Conservation (phyloP, 768 basidiomycete species). For the Phaffia tasmanica region DNA sequence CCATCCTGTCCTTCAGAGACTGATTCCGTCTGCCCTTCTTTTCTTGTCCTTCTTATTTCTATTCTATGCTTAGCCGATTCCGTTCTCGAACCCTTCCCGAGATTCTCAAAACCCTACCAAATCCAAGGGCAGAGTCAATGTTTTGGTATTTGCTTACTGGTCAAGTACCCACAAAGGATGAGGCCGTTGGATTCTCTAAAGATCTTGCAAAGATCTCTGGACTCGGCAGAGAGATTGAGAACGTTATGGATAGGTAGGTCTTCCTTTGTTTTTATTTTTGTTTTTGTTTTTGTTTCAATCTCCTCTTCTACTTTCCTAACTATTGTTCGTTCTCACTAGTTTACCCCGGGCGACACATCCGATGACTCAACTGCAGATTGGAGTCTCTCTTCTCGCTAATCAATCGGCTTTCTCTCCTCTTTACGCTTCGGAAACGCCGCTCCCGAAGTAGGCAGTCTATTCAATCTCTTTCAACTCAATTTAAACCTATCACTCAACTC, state of each 20-base stretch:
- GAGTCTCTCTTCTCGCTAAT: constrained; percentile 2
- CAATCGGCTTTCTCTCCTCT: constrained; percentile 1
- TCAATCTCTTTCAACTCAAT: background rate
- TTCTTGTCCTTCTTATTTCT: background rate
- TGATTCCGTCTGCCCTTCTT: too few species aligned
- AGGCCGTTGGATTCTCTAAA: constrained; percentile 68
- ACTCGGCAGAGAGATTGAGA: constrained; percentile 69
- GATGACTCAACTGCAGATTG: constrained; percentile 71
- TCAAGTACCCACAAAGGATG: constrained; percentile 67
- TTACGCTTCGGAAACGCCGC: background rate
- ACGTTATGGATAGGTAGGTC: constrained; percentile 71
- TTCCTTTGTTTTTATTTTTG: background rate
- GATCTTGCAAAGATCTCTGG: constrained; percentile 82
- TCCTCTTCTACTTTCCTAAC: background rate
- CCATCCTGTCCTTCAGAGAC: too few species aligned
- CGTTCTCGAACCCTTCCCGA: constrained; percentile 64
- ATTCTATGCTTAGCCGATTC: constrained; percentile 50
- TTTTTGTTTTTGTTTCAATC: background rate
- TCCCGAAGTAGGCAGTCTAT: background rate
- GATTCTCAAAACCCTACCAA: constrained; percentile 53
- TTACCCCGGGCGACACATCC: constrained; percentile 63
- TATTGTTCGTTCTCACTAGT: background rate
- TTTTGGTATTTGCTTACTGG: constrained; percentile 94
- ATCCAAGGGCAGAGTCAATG: constrained; percentile 92
- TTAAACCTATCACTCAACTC: constrained; percentile 48